Evolutionary conservation across 1,284 basidiomycete species (phyloP).

Genomic region (Tilletia caries): DNA sequence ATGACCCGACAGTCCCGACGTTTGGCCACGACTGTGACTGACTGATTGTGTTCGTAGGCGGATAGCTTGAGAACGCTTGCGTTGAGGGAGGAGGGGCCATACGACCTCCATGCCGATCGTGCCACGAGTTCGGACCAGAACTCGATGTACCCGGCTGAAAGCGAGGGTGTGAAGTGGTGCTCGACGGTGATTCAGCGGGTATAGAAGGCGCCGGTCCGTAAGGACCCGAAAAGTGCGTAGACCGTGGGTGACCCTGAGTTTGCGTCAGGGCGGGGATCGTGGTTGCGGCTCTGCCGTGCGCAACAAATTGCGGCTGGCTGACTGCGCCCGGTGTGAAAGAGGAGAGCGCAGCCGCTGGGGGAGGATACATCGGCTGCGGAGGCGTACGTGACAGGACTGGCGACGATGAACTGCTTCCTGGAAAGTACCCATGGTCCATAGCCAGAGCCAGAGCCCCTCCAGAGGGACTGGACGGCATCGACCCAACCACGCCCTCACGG

Average conservation of each 20-base stretch:
- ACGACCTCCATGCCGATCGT: background rate
- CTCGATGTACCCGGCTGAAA: background rate
- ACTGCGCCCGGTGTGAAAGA: slow-evolving; percentile 7
- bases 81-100: background rate
- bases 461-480: slow-evolving; percentile 9
- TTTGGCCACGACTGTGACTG: background rate
- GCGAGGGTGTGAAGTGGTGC: background rate
- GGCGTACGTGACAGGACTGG: background rate
- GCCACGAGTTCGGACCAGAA: background rate
- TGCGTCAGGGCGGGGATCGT: background rate
- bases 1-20: background rate
- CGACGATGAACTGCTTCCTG: background rate
- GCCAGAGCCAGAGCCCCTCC: background rate
- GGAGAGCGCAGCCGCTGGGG: background rate
- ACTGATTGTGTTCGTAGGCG: background rate
- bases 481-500: background rate
- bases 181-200: slow-evolving; percentile 1
- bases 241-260: background rate
- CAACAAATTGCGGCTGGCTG: background rate
- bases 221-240: background rate
- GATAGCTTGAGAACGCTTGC: background rate
- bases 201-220: background rate
- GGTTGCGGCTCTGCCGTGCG: background rate
- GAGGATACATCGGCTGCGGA: slow-evolving; percentile 1
- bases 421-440: background rate